A percentile compares a stretch with the other conserved stretches of the same genome.
phyloP scores from a whole-genome alignment of 2,329 filamentous ascomycete species.

The Alternaria sp. region DNA sequence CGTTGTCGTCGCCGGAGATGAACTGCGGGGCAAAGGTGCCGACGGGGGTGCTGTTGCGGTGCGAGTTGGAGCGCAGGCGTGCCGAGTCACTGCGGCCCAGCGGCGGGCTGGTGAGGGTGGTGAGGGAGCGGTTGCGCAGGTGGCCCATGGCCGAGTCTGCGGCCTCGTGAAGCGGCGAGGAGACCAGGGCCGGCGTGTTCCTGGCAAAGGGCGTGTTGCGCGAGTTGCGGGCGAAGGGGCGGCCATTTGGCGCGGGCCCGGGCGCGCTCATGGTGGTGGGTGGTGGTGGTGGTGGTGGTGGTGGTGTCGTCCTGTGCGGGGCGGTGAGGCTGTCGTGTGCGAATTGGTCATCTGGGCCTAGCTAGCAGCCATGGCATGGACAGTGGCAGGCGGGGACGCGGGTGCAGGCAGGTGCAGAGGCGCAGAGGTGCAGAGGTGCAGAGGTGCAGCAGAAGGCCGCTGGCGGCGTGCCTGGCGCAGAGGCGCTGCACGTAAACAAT shows the following conservation, averaged over 20 bases:
- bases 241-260: conserved; percentile 67
- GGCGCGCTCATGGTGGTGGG: conserved; percentile 61
- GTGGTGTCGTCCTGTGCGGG: conserved; percentile 28
- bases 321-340: background rate
- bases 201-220: conserved; percentile 83
- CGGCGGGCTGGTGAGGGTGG: conserved; percentile 56
- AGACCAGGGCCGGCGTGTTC: conserved; percentile 71
- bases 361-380: conserved; percentile 35
- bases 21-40: conserved; percentile 95
- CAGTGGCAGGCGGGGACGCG: conserved; percentile 5
- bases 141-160: conserved; percentile 61
- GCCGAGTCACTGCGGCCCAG: conserved; percentile 49
- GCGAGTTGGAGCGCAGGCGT: conserved; percentile 67
- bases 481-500: conserved; percentile 18
- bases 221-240: conserved; percentile 67
- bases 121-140: conserved; percentile 71
- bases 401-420: conserved; percentile 6
- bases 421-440: too few relatives aligned
- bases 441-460: conserved; percentile 2
- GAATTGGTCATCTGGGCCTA: conserved; percentile 6
- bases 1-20: conserved; percentile 81
- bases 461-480: conserved; percentile 2
- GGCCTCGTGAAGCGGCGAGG: conserved; percentile 62
- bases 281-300: conserved; percentile 26
- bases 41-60: conserved; percentile 69